These are phyloP conservation scores for Manihot esculenta DNA, from an alignment of 441 rosid genomes.

Conservation along the genomic window DNA sequence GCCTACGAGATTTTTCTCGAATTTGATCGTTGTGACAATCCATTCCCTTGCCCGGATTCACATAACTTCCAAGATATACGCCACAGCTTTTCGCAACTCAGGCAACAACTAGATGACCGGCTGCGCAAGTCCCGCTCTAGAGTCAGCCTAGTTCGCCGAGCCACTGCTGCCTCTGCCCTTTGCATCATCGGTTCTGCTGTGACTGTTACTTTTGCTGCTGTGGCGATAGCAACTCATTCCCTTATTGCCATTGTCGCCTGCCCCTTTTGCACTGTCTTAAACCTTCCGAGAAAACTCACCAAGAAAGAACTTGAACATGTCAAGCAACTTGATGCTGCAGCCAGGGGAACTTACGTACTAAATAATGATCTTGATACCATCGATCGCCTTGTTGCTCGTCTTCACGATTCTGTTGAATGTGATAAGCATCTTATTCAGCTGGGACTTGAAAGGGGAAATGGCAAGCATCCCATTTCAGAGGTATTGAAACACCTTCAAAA, in stretches of 20 bases:
- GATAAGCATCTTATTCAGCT: conserved; percentile 53
- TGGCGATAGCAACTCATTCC: conserved; percentile 50
- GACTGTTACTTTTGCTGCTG: conserved; percentile 44
- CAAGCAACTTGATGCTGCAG: conserved; percentile 68
- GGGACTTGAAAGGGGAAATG: conserved; percentile 60
- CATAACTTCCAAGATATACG: conserved; percentile 52
- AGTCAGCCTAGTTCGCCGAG: conserved; percentile 41
- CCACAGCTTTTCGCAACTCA: conserved; percentile 51
- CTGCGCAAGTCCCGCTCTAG: conserved; percentile 58
- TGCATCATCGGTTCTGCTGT: conserved; percentile 51
- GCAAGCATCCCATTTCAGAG: conserved; percentile 40
- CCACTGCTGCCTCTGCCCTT: conserved; percentile 50
- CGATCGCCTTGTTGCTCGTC: conserved; percentile 50
- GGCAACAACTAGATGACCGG: conserved; percentile 46
- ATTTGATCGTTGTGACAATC: conserved; percentile 51
- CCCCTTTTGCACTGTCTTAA: conserved; percentile 48
- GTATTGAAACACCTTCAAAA: conserved; percentile 55
- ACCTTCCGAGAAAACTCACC: conserved; percentile 39
- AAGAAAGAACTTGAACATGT: conserved; percentile 53
- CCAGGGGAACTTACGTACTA: conserved; percentile 58
- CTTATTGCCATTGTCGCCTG: conserved; percentile 50
- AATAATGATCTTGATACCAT: conserved; percentile 60
- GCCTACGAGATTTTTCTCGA: conserved; percentile 53
- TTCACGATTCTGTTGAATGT: conserved; percentile 46
- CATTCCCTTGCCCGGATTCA: conserved; percentile 58